Base-by-base conservation (phyloP, 2,329 filamentous ascomycete genomes). In the Rasamsonia emersonii region DNA sequence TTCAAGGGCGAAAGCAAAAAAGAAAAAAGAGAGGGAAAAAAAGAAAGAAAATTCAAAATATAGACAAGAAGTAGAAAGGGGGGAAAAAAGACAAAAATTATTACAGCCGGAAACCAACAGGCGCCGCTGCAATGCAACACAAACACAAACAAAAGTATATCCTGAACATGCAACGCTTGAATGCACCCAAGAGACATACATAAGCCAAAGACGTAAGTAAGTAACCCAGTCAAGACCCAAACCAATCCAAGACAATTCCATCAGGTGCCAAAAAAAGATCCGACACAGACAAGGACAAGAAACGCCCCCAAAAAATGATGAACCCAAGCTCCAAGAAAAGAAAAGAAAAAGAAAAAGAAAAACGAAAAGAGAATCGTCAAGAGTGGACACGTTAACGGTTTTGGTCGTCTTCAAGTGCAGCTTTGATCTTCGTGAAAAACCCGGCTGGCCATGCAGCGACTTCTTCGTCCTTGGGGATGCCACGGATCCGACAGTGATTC, bases 401-500 rank as follows among this genome's bases (percentile, higher is more conserved):
- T 15, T 52, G 50, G 39, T 62, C 61, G 44, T 61, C 59, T 50
- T 65, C 61, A 35, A 65, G 43, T 2, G 62, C 62, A 35, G 61
- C 54, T 47, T 60, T 62, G 36, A 67, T 59, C 44, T 65, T 67
- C 21, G 61, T 59, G 39, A 65, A 66, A 38, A 67, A 66, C 9
- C 62, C 62, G 13, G 57, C 58, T 1, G 64, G 65, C 65, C 65
- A 69, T 19, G 51, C 58, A 17, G 58, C 56, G 40, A 68, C 41
- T 47, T 79, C 75, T 36, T 73, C 70, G 20, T 75, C 70, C 10
- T 59, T 70, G 3, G 75, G 75, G 4, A 70, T 49, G 3, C 69
- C 66, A 38, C 68, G 70, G 15, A 70, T 69, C 18, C 67, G 59
- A 47, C 75, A 78, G 40, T 77, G 68, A 38, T 75, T 68, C 3